These are phyloP conservation scores for Pseudophaeomoniella oleicola DNA, from an alignment of 2,329 filamentous ascomycete genomes.

Conservation along the genomic window DNA sequence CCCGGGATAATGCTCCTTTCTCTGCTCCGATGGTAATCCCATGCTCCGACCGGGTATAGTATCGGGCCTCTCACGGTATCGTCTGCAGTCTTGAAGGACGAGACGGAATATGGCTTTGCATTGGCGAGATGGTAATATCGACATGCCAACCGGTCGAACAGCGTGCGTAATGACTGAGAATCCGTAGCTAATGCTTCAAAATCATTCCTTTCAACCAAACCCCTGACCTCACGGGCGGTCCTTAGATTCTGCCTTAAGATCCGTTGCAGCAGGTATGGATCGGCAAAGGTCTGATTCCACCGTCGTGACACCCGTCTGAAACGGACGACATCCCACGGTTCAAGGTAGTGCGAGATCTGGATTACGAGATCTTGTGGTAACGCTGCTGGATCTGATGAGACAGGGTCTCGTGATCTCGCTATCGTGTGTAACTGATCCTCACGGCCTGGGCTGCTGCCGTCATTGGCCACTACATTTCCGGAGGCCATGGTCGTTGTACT, in stretches of 20 bases:
- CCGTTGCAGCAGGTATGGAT: conserved; percentile 25
- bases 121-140: conserved; percentile 40
- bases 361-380: conserved; percentile 47
- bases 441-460: not conserved
- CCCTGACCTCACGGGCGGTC: conserved; percentile 2
- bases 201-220: conserved; percentile 4
- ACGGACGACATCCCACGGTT: conserved; percentile 34
- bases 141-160: conserved; percentile 36
- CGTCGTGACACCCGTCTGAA: conserved; percentile 37
- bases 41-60: conserved; percentile 26
- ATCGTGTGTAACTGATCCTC: too few relatives aligned
- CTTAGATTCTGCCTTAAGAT: conserved; percentile 3
- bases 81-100: conserved; percentile 31
- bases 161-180: conserved; percentile 3
- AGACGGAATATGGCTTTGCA: conserved; percentile 31
- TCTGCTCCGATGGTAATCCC: conserved; percentile 21
- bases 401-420: too few relatives aligned
- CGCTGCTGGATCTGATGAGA: conserved; percentile 3
- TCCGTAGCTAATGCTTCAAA: conserved; percentile 2
- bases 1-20: conserved; percentile 15
- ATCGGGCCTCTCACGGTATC: conserved; percentile 12
- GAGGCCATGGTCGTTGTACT: not conserved
- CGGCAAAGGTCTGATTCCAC: conserved; percentile 36
- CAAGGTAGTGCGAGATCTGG: conserved; percentile 34
- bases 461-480: not conserved